Percentiles rank a stretch among this genome's conserved stretches.
Evolutionary conservation across 306 rosid species (phyloP).

Genomic region (Medicago ruthenica): DNA sequence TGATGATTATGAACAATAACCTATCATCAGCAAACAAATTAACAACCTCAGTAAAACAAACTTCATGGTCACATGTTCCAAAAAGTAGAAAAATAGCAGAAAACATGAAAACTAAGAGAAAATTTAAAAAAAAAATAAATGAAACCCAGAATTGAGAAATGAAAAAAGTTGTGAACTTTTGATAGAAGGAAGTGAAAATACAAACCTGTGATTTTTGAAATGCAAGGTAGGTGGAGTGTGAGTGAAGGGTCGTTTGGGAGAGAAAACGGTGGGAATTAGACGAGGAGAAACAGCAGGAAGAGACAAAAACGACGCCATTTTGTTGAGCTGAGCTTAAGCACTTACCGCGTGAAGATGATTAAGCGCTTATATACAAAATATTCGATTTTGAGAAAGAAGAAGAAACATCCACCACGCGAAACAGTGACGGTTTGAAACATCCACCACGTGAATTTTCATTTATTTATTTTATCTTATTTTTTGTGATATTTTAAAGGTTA

Average conservation of each 20-base stretch:
- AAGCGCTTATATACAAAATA: neutral
- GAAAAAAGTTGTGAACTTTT: neutral
- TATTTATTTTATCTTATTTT: neutral
- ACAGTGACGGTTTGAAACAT: neutral
- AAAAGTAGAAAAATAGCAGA: conserved; percentile 3
- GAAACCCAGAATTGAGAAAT: neutral
- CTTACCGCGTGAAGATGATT: neutral
- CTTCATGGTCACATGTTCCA: neutral
- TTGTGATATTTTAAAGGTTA: no score
- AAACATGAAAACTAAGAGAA: neutral
- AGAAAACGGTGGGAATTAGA: conserved; percentile 41
- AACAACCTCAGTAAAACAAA: conserved; percentile 22
- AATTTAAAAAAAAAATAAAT: neutral
- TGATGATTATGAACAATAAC: conserved; percentile 6
- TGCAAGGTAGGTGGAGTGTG: conserved; percentile 52
- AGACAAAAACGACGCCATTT: conserved; percentile 72
- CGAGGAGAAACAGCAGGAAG: conserved; percentile 54
- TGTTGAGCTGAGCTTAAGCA: neutral
- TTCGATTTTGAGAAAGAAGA: neutral
- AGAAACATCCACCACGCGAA: neutral
- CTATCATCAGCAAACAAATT: conserved; percentile 6
- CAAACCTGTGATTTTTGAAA: conserved; percentile 56
- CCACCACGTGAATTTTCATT: neutral
- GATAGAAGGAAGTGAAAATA: conserved; percentile 27
- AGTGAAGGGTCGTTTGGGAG: conserved; percentile 46